A percentile compares a stretch with the other conserved stretches of the same genome.
These are phyloP conservation scores for Colletotrichum cuscutae DNA, from an alignment of 2,329 filamentous ascomycete species.

Conservation along the genomic window DNA sequence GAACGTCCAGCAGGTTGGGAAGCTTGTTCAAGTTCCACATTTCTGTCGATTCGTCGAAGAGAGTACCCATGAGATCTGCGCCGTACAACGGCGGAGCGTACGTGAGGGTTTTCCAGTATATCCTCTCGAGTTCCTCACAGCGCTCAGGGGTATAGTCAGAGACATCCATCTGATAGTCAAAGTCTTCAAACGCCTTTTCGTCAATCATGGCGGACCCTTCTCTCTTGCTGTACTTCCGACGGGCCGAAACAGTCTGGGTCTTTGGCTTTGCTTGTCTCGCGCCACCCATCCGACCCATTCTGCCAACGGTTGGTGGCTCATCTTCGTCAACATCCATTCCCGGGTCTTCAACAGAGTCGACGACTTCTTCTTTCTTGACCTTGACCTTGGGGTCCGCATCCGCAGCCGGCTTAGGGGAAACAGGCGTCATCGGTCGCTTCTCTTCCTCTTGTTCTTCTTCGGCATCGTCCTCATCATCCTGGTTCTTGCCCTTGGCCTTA, in stretches of 20 bases:
- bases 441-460: constrained; percentile 37
- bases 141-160: constrained; percentile 91
- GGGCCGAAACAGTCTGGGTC: constrained; percentile 82
- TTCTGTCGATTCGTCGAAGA: constrained; percentile 88
- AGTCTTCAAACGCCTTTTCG: constrained; percentile 89
- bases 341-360: constrained; percentile 63
- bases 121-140: constrained; percentile 92
- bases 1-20: constrained; percentile 90
- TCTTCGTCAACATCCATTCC: constrained; percentile 50
- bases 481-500: constrained; percentile 50
- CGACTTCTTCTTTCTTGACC: constrained; percentile 44
- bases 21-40: constrained; percentile 96
- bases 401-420: constrained; percentile 46
- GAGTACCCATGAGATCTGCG: constrained; percentile 93
- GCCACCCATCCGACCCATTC: constrained; percentile 59
- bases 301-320: constrained; percentile 45
- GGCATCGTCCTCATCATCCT: constrained; percentile 49
- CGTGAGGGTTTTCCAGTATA: constrained; percentile 97
- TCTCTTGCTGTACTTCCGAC: constrained; percentile 85
- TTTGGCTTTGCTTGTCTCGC: constrained; percentile 64
- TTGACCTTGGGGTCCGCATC: constrained; percentile 38
- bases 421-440: constrained; percentile 31
- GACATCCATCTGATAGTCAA: constrained; percentile 88
- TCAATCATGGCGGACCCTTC: constrained; percentile 85
- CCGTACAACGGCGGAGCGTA: constrained; percentile 96